Evolutionary conservation across 1,139 yeast genomes (phyloP).

Genomic region (Yamadazyma friedrichii): DNA sequence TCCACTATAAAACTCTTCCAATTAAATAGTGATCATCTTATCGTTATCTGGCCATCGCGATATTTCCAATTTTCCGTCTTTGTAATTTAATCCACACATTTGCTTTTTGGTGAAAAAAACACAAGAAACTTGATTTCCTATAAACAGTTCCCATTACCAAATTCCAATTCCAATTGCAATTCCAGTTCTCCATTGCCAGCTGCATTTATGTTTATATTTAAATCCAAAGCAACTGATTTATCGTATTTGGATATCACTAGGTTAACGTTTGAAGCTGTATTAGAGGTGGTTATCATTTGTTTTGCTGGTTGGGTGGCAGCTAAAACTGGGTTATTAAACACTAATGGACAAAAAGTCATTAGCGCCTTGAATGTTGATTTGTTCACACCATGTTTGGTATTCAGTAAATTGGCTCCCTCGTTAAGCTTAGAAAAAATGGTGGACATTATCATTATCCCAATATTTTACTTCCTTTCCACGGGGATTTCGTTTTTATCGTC

Average conservation of each 20-base stretch:
- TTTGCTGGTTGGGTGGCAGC: constrained; percentile 73
- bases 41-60: too few species aligned
- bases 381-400: constrained; percentile 83
- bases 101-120: too few species aligned
- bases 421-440: constrained; percentile 63
- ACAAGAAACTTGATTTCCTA: too few species aligned
- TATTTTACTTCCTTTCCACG: constrained; percentile 67
- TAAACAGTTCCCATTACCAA: too few species aligned
- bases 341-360: constrained; percentile 63
- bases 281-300: constrained; percentile 74
- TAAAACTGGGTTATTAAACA: constrained; percentile 53
- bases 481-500: constrained; percentile 60
- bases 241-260: constrained; percentile 58
- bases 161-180: too few species aligned
- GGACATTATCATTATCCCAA: constrained; percentile 71
- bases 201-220: constrained; percentile 1
- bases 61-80: too few species aligned
- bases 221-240: constrained; percentile 17
- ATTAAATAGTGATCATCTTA: too few species aligned
- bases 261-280: constrained; percentile 74
- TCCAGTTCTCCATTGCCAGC: too few species aligned
- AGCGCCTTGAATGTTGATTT: constrained; percentile 72
- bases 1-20: too few species aligned
- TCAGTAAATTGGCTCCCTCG: constrained; percentile 75
- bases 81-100: too few species aligned